Base-by-base conservation (phyloP, 495 filamentous ascomycete species). In the Aspergillus steynii region DNA sequence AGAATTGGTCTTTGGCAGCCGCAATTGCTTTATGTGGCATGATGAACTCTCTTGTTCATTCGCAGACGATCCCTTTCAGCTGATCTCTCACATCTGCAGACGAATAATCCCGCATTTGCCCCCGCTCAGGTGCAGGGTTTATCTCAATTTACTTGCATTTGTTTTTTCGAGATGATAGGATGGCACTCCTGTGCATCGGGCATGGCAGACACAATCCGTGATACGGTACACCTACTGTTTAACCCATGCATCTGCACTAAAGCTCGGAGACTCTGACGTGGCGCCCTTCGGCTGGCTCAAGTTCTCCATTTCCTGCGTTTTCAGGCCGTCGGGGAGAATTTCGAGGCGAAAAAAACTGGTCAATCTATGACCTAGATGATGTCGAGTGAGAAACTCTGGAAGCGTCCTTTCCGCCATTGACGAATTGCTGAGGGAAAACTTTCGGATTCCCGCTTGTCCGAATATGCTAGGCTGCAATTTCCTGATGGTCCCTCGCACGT, bases 191-290 rank as follows among this genome's bases (percentile, higher is more conserved):
- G 69, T 71, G 68, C 71, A 67, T 69, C 67, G 56, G 60, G 65
- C 75, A 68, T 73, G 68, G 66, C 64, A 69, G 72, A 77, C 69
- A 74, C 68, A 72, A 71, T 71, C 68, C 66, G 70, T 80, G 70
- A 71, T 72, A 76, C 72, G 59, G 72, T 72, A 72, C 72, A 73
- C 69, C 72, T 74, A 65, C 68, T 68, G 63, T 71, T 71, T 63
- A 73, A 75, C 71, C 71, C 66, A 77, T 79, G 77, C 77, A 78
- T 67, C 71, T 78, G 74, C 74, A 75, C 72, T 71, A 77, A 65
- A 77, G 70, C 71, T 74, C 73, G 65, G 71, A 73, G 69, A 72
- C 71, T 79, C 75, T 81, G 78, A 81, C 78, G 78, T 81, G 78
- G 78, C 78, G 72, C 55, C 56, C 68, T 70, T 61, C 68, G 70